These are phyloP conservation scores for Stachybotrys elegans DNA, from an alignment of 2,329 filamentous ascomycete genomes.

Conservation along the genomic window DNA sequence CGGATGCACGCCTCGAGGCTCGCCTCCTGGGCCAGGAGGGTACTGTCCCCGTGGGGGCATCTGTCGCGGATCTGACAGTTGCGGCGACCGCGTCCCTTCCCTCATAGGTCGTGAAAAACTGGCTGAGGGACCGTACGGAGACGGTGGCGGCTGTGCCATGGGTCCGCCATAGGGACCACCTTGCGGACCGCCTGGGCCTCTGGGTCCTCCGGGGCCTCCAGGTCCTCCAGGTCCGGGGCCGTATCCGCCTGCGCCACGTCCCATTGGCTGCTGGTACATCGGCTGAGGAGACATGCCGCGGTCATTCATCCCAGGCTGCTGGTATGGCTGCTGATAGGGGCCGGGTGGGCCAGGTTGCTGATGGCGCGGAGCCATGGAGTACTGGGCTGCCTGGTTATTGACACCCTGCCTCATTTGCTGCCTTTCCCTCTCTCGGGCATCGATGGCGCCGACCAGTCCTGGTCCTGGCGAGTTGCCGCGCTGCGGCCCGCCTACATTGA, in stretches of 20 bases:
- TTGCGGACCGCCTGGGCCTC: background rate
- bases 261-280: conserved; percentile 18
- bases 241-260: conserved; percentile 15
- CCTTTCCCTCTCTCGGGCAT: conserved; percentile 73
- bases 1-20: conserved; percentile 16
- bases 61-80: conserved; percentile 19
- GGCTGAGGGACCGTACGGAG: conserved; percentile 12
- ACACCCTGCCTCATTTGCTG: conserved; percentile 64
- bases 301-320: conserved; percentile 19
- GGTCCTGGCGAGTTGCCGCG: conserved; percentile 45
- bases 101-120: conserved; percentile 29
- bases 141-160: conserved; percentile 11
- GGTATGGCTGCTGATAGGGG: conserved; percentile 15
- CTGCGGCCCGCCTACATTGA: conserved; percentile 56
- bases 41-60: conserved; percentile 26
- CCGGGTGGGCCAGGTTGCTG: background rate
- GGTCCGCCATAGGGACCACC: conserved; percentile 15
- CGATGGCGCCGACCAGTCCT: conserved; percentile 74
- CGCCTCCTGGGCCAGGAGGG: conserved; percentile 10
- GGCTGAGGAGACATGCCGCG: conserved; percentile 18
- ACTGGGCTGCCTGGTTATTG: conserved; percentile 30
- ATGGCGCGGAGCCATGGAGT: conserved; percentile 14
- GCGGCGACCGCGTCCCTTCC: conserved; percentile 19
- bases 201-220: too few relatives aligned
- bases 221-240: conserved; percentile 8